Base-by-base conservation (phyloP, 768 basidiomycete genomes). In the Crucibulum laeve region DNA sequence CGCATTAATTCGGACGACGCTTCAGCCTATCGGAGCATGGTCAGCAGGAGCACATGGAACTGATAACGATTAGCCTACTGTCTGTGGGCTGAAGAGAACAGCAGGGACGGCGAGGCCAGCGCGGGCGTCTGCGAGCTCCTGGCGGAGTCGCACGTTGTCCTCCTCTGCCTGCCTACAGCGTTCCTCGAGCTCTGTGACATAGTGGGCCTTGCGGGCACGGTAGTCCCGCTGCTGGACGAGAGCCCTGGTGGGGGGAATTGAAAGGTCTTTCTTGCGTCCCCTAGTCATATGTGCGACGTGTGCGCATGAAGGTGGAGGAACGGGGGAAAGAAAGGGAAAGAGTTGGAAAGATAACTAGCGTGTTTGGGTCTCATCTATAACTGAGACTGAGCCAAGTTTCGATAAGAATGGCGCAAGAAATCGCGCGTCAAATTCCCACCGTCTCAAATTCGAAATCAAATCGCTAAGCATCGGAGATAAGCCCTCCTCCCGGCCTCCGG, bases 141-240 rank as follows among this genome's bases (percentile, higher is more conserved):
- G 63, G 22, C 70, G 69, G 33, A 84, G 61, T 24, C 63, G 59
- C 1, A 34, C 60, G 52, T 80, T 82, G 57, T 84, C 81, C 24
- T 69, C 73, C 51, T 84, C 81, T 10, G 70, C 68, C 24, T 56
- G 63, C n/a, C 65, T 66, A 53, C 71, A 74, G 21, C 78, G 73
- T 15, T 73, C 68, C 54, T 84, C 80, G 32, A 84, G 69, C 34
- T 75, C 75, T 4, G 71, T 59, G 38, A 82, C 56, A 59, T 82
- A 78, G 43, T 68, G 68, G 4, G 78, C 76, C 53, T 77, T 78
- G 40, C 80, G 70, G 5, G 79, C 80, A 15, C 81, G 74, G 54
- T 82, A 84, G 59, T 80, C 80, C 8, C 81, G 72, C 56, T 84
- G 81, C 51, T 80, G 78, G 37, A 74, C 67, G 22, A 84, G 70